Base-by-base conservation (phyloP, 257 asterid species). In the Nemophila menziesii region DNA sequence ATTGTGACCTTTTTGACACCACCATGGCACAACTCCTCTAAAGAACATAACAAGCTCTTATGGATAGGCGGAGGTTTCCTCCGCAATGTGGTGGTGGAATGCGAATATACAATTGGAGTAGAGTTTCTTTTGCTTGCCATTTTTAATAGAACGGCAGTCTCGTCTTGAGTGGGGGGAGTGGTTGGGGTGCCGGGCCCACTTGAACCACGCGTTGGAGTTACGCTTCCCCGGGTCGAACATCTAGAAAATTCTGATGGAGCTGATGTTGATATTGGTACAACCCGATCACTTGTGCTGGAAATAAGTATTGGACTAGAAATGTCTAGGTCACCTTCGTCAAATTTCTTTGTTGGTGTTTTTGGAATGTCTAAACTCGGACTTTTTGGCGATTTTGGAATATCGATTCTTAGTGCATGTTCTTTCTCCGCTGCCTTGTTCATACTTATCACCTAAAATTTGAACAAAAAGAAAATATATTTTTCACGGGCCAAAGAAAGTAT, bases 1-100 rank as follows among this genome's bases (percentile, higher is more conserved):
- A 85, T 73, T 62, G 72, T 77, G 65, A 81, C 71, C 66, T 76
- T 77, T 81, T 85, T 85, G 52, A 73, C 73, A 19, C 83, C 65
- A 53, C 96, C 96, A 29, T 36, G 65, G 66, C 80, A 85, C 57
- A 85, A 54, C 49, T 89, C 94, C 67, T 89, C 94, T 2, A 85
- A 93, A 47, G 94, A 73, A 79, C 99, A 90, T 36, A 64, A 87
- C 0, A 90, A 71, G 49, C 81, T 81, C 67, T 57, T 79, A 60
- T 69, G 80, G 0, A 77, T 60, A 5, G 87, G 80, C 8, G 52
- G 83, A 9, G 87, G 86, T 45, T 71, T 90, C 61, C 69, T 75
- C 56, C 87, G 47, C 16, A 68, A 65, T 5, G 65, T 67, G 5
- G 94, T 5, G 8, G 46, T 41, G 24, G 46, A 85, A 33, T 74